Evolutionary conservation across 148 eudicot genomes (phyloP).

Genomic region (Hydrangea macrophylla): DNA sequence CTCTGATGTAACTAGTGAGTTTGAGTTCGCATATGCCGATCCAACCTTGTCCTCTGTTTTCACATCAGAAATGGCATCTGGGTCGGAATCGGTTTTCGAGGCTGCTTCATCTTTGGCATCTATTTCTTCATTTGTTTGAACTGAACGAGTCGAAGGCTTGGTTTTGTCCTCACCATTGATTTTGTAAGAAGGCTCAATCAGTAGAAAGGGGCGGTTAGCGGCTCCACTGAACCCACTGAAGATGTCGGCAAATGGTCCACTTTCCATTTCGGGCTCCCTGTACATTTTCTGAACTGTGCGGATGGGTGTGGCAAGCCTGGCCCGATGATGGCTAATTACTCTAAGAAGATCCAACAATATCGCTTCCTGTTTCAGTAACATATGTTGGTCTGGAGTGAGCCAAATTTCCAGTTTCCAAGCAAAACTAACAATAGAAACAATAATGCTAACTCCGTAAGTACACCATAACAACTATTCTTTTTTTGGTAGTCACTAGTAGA

Average conservation of each 20-base stretch:
- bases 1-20: slow-evolving; percentile 16
- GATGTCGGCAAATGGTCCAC: slow-evolving; percentile 44
- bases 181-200: slow-evolving; percentile 64
- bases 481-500: too few relatives aligned
- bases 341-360: slow-evolving; percentile 80
- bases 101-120: slow-evolving; percentile 34
- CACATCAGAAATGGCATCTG: slow-evolving; percentile 27
- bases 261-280: slow-evolving; percentile 49
- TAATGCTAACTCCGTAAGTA: background rate
- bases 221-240: slow-evolving; percentile 43
- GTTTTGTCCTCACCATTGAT: slow-evolving; percentile 59
- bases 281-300: slow-evolving; percentile 62
- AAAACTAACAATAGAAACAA: background rate
- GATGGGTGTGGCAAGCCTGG: slow-evolving; percentile 80
- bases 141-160: slow-evolving; percentile 42
- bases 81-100: slow-evolving; percentile 20
- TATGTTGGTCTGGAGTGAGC: background rate
- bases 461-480: background rate
- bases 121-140: slow-evolving; percentile 26
- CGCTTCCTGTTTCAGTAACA: slow-evolving; percentile 52
- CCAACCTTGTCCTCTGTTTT: slow-evolving; percentile 21
- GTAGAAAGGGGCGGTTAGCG: slow-evolving; percentile 43
- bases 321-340: slow-evolving; percentile 74
- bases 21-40: slow-evolving; percentile 23
- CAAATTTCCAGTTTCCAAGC: background rate